Percentiles rank a stretch among this genome's conserved stretches.
Evolutionary conservation across 2,329 filamentous ascomycete species (phyloP).

Genomic region (Ophiosphaerella korrae): DNA sequence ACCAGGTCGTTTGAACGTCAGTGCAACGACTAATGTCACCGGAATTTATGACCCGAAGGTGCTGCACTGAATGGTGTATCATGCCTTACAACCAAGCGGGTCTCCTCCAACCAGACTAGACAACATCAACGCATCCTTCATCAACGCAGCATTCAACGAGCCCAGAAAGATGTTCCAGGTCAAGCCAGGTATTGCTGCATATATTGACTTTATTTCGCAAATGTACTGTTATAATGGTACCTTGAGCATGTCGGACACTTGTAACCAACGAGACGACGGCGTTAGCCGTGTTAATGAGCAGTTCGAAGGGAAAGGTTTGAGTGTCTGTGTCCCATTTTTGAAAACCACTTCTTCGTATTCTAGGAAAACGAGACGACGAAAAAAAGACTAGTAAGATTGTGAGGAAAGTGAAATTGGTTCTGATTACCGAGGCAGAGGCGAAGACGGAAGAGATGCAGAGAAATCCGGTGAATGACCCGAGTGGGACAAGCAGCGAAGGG

Average conservation of each 20-base stretch:
- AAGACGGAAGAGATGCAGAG: not conserved
- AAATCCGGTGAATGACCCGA: not conserved
- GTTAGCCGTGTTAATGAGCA: not conserved
- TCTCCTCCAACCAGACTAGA: too few relatives aligned
- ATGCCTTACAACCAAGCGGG: too few relatives aligned
- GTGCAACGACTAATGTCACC: too few relatives aligned
- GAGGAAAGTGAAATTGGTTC: not conserved
- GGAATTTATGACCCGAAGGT: too few relatives aligned
- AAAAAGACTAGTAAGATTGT: not conserved
- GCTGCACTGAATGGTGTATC: too few relatives aligned
- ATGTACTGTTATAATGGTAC: conserved; percentile 1
- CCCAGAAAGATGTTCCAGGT: not conserved
- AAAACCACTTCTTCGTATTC: too few relatives aligned
- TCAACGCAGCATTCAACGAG: too few relatives aligned
- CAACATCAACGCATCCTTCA: too few relatives aligned
- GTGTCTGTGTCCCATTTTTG: not conserved
- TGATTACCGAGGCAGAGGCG: not conserved
- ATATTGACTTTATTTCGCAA: not conserved
- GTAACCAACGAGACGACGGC: not conserved
- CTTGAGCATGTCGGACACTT: not conserved
- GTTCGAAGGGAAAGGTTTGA: not conserved
- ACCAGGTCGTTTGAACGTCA: too few relatives aligned
- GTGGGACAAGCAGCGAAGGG: not conserved
- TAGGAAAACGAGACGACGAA: not conserved
- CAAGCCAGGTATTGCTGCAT: not conserved